These are phyloP conservation scores for Bolboschoenoplectus hybrid DNA, from an alignment of 202 grass and related monocot species.

Conservation along the genomic window DNA sequence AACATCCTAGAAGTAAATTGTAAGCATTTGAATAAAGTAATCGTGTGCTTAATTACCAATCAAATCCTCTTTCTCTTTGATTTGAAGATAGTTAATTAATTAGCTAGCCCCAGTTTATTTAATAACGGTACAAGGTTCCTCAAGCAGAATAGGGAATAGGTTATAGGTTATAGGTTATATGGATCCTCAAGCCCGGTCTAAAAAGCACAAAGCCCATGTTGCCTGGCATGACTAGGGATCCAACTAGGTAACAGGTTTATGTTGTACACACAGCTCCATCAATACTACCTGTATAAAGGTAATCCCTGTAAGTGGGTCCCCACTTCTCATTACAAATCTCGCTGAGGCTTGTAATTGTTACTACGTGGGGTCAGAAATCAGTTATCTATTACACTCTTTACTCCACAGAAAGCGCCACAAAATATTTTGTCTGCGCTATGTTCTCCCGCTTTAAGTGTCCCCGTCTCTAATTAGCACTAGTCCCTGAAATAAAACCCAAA, in stretches of 20 bases:
- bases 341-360: background rate
- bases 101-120: no score
- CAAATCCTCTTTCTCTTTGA: no score
- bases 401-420: background rate
- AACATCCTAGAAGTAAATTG: no score
- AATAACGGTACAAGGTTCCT: no score
- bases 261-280: background rate
- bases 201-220: background rate
- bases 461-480: no score
- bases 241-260: background rate
- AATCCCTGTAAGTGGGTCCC: background rate
- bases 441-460: background rate
- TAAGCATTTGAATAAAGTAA: no score
- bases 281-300: background rate
- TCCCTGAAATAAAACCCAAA: background rate
- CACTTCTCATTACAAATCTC: background rate
- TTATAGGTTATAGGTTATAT: no score
- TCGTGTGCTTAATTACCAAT: no score
- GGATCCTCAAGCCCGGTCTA: no score
- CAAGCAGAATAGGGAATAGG: no score
- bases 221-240: background rate
- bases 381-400: background rate
- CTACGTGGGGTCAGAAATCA: background rate
- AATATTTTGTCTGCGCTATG: background rate
- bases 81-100: no score